phyloP scores from a whole-genome alignment of 129 eudicot species.

The Pittosporum tobira region DNA sequence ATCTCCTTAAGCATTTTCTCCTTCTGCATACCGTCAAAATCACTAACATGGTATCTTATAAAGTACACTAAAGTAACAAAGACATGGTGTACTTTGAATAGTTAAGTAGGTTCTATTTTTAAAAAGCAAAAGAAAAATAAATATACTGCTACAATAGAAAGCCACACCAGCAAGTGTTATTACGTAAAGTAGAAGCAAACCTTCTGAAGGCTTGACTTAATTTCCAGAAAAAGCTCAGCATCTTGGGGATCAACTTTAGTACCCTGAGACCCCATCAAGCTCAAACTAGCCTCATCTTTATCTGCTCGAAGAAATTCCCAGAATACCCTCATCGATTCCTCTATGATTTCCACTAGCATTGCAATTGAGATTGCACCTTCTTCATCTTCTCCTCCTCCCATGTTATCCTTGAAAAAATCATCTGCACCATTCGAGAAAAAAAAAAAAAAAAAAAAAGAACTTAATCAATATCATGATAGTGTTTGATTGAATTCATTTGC shows the following conservation, averaged over 20 bases:
- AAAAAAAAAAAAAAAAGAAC: too few relatives aligned
- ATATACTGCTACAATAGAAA: neutral
- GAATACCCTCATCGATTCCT: conserved; percentile 60
- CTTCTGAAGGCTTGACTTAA: conserved; percentile 57
- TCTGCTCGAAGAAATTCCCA: conserved; percentile 66
- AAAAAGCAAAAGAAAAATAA: neutral
- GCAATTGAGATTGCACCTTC: conserved; percentile 45
- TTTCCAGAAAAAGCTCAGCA: conserved; percentile 41
- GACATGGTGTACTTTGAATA: neutral
- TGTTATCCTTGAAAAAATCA: conserved; percentile 52
- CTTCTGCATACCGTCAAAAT: conserved; percentile 40
- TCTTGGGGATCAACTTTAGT: conserved; percentile 31
- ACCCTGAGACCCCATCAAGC: conserved; percentile 33
- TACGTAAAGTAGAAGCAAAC: conserved; percentile 19
- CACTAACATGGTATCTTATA: neutral
- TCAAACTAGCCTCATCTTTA: conserved; percentile 33
- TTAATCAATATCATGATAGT: neutral
- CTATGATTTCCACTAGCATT: conserved; percentile 38
- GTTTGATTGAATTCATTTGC: neutral
- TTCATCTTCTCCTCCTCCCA: conserved; percentile 32
- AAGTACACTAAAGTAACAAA: neutral
- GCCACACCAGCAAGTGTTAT: neutral
- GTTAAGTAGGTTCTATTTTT: neutral
- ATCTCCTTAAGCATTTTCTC: conserved; percentile 69
- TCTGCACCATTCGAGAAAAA: conserved; percentile 41